phyloP scores from a whole-genome alignment of 495 filamentous ascomycete species.

The Usnea hakonensis region DNA sequence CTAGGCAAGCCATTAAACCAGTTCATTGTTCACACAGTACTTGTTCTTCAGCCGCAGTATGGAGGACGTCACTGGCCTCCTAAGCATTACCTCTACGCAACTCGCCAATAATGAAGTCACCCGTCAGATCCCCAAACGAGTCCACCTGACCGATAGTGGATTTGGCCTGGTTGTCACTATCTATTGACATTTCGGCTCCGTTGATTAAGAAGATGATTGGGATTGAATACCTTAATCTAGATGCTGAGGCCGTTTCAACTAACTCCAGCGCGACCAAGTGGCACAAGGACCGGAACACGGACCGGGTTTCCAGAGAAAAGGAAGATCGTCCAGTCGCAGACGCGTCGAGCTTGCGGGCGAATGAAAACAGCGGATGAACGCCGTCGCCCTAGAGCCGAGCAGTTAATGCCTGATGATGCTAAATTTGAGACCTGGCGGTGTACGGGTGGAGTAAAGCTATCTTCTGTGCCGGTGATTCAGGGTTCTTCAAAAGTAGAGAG shows the following conservation, averaged over 20 bases:
- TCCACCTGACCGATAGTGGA: no score
- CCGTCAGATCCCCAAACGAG: no score
- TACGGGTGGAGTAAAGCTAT: neutral
- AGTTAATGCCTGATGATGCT: neutral
- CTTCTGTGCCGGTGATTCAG: no score
- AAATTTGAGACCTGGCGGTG: neutral
- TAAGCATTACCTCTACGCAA: no score
- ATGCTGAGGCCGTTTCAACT: no score
- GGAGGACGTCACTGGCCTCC: no score
- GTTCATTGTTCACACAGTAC: neutral
- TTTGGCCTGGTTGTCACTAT: no score
- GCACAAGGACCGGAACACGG: neutral
- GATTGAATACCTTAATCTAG: neutral
- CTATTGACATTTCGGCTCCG: neutral
- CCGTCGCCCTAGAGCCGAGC: neutral
- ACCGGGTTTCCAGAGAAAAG: neutral
- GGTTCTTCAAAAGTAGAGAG: no score
- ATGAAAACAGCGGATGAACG: constrained; percentile 5
- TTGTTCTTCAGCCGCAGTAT: no score
- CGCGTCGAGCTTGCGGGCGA: neutral
- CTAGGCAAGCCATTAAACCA: neutral
- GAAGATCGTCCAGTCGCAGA: neutral
- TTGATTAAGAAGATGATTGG: neutral
- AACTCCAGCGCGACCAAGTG: neutral
- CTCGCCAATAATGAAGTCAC: no score